Evolutionary conservation across 2,329 filamentous ascomycete species (phyloP).

Genomic region (Cytospora piceicola): DNA sequence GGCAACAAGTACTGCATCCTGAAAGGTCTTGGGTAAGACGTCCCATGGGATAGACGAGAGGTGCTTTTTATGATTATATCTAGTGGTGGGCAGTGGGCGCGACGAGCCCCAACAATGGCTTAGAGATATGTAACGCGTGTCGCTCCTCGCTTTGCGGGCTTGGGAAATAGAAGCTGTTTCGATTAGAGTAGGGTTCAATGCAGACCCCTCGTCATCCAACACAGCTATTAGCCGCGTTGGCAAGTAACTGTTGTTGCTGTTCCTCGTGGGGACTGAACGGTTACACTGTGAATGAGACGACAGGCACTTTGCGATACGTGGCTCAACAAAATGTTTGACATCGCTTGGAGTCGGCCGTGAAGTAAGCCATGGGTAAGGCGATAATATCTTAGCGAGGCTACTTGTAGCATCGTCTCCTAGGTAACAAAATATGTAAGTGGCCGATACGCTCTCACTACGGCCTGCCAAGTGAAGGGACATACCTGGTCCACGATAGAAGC

Average conservation of each 20-base stretch:
- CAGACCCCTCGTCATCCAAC: neutral
- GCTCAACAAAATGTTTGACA: neutral
- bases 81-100: neutral
- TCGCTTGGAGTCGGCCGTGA: neutral
- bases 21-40: conserved; percentile 16
- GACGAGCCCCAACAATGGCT: conserved; percentile 10
- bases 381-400: neutral
- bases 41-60: neutral
- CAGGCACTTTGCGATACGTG: neutral
- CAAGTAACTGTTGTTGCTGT: neutral
- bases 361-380: neutral
- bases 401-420: neutral
- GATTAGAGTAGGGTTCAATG: neutral
- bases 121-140: neutral
- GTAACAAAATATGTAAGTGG: neutral
- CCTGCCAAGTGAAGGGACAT: neutral
- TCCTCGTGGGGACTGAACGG: neutral
- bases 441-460: neutral
- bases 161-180: neutral
- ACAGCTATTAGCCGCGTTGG: neutral
- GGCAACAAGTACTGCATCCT: conserved; percentile 29
- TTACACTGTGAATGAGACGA: neutral
- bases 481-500: neutral
- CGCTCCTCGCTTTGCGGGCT: neutral
- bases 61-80: neutral